These are phyloP conservation scores for Collybia sordida DNA, from an alignment of 768 basidiomycete species.

Conservation along the genomic window DNA sequence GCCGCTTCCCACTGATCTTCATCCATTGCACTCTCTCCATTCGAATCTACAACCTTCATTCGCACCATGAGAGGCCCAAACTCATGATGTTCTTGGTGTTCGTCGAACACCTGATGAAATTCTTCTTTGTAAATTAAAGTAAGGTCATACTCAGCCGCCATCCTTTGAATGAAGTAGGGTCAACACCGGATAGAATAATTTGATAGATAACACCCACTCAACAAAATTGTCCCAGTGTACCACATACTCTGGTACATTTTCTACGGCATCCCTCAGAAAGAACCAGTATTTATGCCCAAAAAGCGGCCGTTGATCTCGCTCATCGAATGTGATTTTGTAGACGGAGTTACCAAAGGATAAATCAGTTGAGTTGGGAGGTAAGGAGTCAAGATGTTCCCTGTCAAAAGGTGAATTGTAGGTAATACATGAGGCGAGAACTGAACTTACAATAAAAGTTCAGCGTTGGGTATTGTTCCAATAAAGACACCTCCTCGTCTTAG, in stretches of 20 bases:
- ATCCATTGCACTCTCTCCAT: constrained; percentile 90
- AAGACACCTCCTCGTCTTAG: constrained; percentile 87
- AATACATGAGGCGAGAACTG: neutral
- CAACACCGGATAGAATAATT: neutral
- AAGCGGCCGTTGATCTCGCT: constrained; percentile 55
- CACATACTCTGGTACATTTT: constrained; percentile 95
- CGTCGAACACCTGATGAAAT: constrained; percentile 86
- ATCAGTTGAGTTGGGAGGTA: constrained; percentile 65
- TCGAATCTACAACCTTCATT: constrained; percentile 89
- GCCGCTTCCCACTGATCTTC: constrained; percentile 98
- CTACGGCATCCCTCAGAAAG: constrained; percentile 92
- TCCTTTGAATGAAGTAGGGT: constrained; percentile 37
- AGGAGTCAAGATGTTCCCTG: constrained; percentile 70
- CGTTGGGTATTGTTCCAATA: constrained; percentile 95
- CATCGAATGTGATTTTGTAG: constrained; percentile 86
- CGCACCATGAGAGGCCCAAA: constrained; percentile 80
- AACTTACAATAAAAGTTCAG: constrained; percentile 78
- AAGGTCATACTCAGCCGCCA: constrained; percentile 83
- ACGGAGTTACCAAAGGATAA: constrained; percentile 89
- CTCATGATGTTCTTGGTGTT: constrained; percentile 77
- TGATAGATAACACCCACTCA: constrained; percentile 54
- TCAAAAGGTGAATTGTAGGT: neutral
- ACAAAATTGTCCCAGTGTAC: constrained; percentile 96
- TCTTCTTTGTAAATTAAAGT: constrained; percentile 76
- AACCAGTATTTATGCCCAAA: constrained; percentile 96